phyloP scores from a whole-genome alignment of 2,329 filamentous ascomycete genomes.

The Rachicladosporium sp. region DNA sequence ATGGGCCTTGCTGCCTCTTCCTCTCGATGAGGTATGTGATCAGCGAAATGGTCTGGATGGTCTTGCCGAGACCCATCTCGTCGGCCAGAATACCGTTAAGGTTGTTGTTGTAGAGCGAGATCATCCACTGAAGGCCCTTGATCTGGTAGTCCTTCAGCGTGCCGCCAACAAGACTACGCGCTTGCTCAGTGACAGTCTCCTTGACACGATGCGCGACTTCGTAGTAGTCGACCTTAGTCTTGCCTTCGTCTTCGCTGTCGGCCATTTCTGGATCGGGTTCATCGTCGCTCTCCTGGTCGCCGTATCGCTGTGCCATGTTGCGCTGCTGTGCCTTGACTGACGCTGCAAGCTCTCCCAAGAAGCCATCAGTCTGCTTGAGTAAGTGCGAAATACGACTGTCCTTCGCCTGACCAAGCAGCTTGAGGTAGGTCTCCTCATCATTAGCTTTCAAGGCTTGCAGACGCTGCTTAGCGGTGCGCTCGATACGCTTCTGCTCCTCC shows the following conservation, averaged over 20 bases:
- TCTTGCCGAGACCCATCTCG: slow-evolving; percentile 99
- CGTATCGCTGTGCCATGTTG: slow-evolving; percentile 60
- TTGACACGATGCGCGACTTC: slow-evolving; percentile 92
- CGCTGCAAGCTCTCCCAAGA: slow-evolving; percentile 86
- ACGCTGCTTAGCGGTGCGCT: slow-evolving; percentile 98
- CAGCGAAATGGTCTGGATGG: slow-evolving; percentile 95
- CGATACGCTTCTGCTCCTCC: slow-evolving; percentile 96
- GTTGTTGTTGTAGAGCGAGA: slow-evolving; percentile 99
- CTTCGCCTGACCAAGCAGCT: slow-evolving; percentile 94
- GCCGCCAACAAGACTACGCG: slow-evolving; percentile 78
- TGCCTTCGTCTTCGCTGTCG: slow-evolving; percentile 53
- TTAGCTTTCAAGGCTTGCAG: slow-evolving; percentile 96
- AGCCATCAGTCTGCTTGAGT: slow-evolving; percentile 92
- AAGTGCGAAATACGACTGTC: slow-evolving; percentile 98
- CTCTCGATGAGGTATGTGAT: slow-evolving; percentile 94
- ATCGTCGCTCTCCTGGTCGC: slow-evolving; percentile 52
- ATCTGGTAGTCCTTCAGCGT: slow-evolving; percentile 93
- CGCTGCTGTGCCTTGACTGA: slow-evolving; percentile 93
- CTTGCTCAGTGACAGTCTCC: slow-evolving; percentile 78
- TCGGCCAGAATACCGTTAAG: slow-evolving; percentile 96
- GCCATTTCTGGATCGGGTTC: slow-evolving; percentile 56
- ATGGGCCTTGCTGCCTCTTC: slow-evolving; percentile 85
- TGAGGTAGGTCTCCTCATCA: slow-evolving; percentile 97
- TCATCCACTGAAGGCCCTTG: slow-evolving; percentile 99
- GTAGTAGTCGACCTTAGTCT: slow-evolving; percentile 92